Evolutionary conservation across 805 yeast genomes (phyloP).

Genomic region (Priceomyces haplophilus): DNA sequence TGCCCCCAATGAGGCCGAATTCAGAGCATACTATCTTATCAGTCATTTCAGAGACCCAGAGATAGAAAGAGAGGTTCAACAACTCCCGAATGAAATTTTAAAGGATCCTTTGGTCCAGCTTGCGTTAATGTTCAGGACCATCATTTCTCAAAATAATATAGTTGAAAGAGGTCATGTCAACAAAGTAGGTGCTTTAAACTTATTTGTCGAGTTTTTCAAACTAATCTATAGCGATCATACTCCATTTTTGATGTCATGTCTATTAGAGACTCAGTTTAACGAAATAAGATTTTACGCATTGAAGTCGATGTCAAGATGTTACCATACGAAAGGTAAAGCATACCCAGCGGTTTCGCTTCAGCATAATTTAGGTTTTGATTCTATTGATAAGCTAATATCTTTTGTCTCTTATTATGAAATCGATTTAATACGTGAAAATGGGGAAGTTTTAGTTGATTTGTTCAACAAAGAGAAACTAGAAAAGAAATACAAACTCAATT

Average conservation of each 20-base stretch:
- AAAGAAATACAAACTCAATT: constrained; percentile 34
- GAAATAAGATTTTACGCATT: constrained; percentile 75
- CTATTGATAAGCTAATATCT: constrained; percentile 45
- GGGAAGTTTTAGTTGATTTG: constrained; percentile 32
- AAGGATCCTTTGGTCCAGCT: constrained; percentile 57
- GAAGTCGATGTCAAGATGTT: constrained; percentile 59
- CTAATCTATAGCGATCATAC: constrained; percentile 43
- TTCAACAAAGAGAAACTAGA: constrained; percentile 43
- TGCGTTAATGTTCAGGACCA: constrained; percentile 67
- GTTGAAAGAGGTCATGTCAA: constrained; percentile 52
- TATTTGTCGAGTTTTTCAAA: constrained; percentile 64
- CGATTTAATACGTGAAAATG: constrained; percentile 32
- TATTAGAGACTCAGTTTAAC: constrained; percentile 76
- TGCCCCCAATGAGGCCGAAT: constrained; percentile 87
- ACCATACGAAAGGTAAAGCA: constrained; percentile 70
- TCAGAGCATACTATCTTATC: constrained; percentile 80
- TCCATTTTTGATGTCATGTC: constrained; percentile 69
- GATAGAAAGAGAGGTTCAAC: constrained; percentile 70
- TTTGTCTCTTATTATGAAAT: constrained; percentile 68
- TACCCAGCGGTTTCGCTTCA: constrained; percentile 49
- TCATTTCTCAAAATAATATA: constrained; percentile 60
- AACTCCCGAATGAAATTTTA: constrained; percentile 57
- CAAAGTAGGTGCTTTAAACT: constrained; percentile 53
- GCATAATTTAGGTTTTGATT: constrained; percentile 63
- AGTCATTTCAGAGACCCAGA: constrained; percentile 84